Evolutionary conservation across 2,329 filamentous ascomycete genomes (phyloP).

Genomic region (Nothophaeocryptopus gaeumannii): DNA sequence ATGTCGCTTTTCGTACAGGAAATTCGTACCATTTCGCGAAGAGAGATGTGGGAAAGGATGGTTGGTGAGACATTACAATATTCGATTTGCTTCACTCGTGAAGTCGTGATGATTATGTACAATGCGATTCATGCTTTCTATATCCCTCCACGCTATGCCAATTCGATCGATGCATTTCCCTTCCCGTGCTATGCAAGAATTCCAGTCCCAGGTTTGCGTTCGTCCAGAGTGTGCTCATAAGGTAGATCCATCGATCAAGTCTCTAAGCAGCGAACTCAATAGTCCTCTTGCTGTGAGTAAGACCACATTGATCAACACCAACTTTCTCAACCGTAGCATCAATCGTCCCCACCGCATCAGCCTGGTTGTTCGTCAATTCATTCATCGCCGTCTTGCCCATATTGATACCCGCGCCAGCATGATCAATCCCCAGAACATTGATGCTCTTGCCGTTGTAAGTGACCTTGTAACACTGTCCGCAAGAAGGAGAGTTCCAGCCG

Average conservation of each 20-base stretch:
- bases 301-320: constrained; percentile 36
- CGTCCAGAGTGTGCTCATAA: neutral
- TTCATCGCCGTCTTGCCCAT: constrained; percentile 50
- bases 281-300: constrained; percentile 26
- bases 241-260: neutral
- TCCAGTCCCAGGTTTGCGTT: too few relatives aligned
- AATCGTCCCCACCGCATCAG: constrained; percentile 39
- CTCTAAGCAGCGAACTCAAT: constrained; percentile 27
- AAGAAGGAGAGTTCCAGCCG: constrained; percentile 49
- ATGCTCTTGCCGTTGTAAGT: constrained; percentile 49
- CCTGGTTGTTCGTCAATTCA: constrained; percentile 47
- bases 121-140: too few relatives aligned
- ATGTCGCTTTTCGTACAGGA: too few relatives aligned
- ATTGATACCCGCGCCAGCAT: constrained; percentile 49
- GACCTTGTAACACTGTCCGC: constrained; percentile 54
- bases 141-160: too few relatives aligned
- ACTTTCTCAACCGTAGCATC: constrained; percentile 42
- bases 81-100: too few relatives aligned
- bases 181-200: neutral
- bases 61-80: too few relatives aligned
- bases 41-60: too few relatives aligned
- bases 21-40: too few relatives aligned
- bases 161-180: neutral
- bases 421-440: constrained; percentile 51
- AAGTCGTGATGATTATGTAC: too few relatives aligned